Base-by-base conservation (phyloP, 495 filamentous ascomycete genomes). In the Aspergillus affinis region DNA sequence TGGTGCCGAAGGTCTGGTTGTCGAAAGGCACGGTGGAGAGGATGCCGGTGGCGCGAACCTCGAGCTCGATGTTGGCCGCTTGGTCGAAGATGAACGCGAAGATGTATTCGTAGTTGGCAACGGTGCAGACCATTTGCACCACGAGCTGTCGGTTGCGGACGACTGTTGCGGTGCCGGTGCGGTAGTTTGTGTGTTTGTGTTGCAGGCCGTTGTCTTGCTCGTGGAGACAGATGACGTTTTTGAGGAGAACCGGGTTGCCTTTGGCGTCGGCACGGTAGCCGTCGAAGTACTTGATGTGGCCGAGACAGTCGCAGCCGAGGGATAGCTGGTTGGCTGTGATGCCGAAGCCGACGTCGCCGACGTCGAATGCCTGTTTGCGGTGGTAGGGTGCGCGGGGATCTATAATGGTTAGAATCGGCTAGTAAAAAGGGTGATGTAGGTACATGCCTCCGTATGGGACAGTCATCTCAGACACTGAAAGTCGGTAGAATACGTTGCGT, bases 41-140 rank as follows among this genome's bases (percentile, higher is more conserved):
- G 58, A 97, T 91, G 3, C 93, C 93, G 0, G 93, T 96, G 10
- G 92, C 91, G 3, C 88, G 83, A n/a, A 91, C 88, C 70, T 97
- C 92, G 59, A 94, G 88, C 30, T 84, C 78, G 55, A 95, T 67
- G 62, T 92, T 91, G 3, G 88, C 93, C 0, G 91, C 90, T 66
- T 92, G 91, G 71, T 92, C 90, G 75, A 97, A 89, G 61, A 90
- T 84, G 73, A 89, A 96, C 1, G 89, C 86, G 55, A 97, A 81
- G 61, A 96, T 88, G 61, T 93, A 93, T 69, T 93, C 90, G 75
- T 92, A 93, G 74, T 93, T 93, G 30, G 85, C 82, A 17, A 92
- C 84, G 0, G 90, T 93, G 66, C 88, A 84, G 67, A 91, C 90
- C 65, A 88, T 89, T 63, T 92, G 89, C 12, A 86, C 64, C 6